Percentiles rank a stretch among this genome's conserved stretches.
phyloP scores from a whole-genome alignment of 1,284 basidiomycete species.

The Marasmius tenuissimus region DNA sequence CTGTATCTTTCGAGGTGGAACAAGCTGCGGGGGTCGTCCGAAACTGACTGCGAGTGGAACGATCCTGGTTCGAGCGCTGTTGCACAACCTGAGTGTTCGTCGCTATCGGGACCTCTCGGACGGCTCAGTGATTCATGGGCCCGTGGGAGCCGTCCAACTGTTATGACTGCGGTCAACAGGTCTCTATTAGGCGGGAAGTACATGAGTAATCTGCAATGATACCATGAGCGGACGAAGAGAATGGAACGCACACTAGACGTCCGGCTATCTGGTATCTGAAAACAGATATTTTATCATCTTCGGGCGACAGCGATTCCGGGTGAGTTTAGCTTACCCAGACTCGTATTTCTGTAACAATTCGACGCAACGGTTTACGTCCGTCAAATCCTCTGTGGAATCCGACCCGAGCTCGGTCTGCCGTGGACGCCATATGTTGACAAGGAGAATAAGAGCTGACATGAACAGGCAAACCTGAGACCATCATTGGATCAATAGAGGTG shows the following conservation, averaged over 20 bases:
- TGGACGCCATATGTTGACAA: constrained; percentile 76
- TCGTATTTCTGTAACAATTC: constrained; percentile 55
- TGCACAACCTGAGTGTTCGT: background rate
- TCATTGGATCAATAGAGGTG: background rate
- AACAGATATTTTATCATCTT: background rate
- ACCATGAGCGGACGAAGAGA: background rate
- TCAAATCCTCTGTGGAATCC: constrained; percentile 61
- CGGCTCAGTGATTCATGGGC: background rate
- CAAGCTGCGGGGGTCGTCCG: background rate
- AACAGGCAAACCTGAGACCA: constrained; percentile 43
- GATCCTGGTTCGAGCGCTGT: background rate
- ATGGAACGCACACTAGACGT: constrained; percentile 14
- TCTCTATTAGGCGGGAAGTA: background rate
- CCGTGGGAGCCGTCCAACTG: background rate
- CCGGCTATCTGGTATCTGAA: constrained; percentile 48
- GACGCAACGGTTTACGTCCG: constrained; percentile 72
- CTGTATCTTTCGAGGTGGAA: background rate
- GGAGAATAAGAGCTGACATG: constrained; percentile 64
- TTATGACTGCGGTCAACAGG: constrained; percentile 1
- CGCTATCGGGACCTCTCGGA: background rate
- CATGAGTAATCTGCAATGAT: background rate
- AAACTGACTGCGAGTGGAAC: background rate
- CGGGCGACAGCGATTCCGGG: background rate
- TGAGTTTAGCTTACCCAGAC: constrained; percentile 33
- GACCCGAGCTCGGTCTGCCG: constrained; percentile 50